Evolutionary conservation across 108 stramenopile genomes (phyloP).

Genomic region (Conticribra weissflogii): DNA sequence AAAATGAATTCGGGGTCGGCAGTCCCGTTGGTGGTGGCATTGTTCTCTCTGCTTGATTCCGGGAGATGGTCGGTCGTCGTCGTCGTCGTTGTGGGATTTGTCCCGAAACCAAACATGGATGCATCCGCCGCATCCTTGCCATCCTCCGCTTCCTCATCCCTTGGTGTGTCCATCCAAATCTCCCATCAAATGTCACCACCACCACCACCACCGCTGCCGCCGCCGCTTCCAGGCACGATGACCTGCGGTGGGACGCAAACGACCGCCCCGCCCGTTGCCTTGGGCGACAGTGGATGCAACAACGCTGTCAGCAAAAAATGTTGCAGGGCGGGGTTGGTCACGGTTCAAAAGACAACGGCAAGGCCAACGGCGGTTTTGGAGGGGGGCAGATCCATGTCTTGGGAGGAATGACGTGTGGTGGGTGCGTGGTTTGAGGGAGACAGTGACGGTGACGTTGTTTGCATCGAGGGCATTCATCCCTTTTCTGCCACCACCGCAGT

Average conservation of each 20-base stretch:
- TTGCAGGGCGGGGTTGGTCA: slow-evolving; percentile 69
- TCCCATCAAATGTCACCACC: slow-evolving; percentile 48
- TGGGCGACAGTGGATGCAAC: slow-evolving; percentile 79
- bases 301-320: slow-evolving; percentile 72
- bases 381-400: slow-evolving; percentile 59
- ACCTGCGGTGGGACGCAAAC: slow-evolving; percentile 50
- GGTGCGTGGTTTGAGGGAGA: too few species aligned
- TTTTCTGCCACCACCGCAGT: too few species aligned
- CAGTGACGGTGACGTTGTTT: too few species aligned
- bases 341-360: slow-evolving; percentile 68
- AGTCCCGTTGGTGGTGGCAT: background rate
- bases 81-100: too few species aligned
- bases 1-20: slow-evolving; percentile 58
- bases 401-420: slow-evolving; percentile 31
- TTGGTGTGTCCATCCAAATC: slow-evolving; percentile 56
- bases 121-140: slow-evolving; percentile 13
- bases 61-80: too few species aligned
- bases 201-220: slow-evolving; percentile 13
- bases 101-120: slow-evolving; percentile 37
- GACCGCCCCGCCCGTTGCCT: slow-evolving; percentile 65
- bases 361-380: slow-evolving; percentile 83
- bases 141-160: too few species aligned
- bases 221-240: slow-evolving; percentile 30
- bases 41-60: background rate
- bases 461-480: too few species aligned